Evolutionary conservation across 345 rosid genomes (phyloP), one percentile per base, ranked within the genome.

Genomic region (Eucalyptus pauciflora): DNA sequence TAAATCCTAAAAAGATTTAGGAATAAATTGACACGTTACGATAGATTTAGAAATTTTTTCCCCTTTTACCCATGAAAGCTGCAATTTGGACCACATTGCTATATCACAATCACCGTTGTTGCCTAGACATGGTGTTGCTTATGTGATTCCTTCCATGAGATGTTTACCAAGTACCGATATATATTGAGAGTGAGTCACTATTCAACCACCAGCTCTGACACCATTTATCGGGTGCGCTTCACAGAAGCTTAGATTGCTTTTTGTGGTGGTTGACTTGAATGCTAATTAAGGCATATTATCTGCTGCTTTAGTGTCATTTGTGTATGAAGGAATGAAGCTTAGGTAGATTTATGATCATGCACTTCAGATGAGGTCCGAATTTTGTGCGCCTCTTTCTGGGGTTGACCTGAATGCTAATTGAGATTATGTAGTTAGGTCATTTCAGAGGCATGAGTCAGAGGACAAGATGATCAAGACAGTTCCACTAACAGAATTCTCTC

Each of bases 1-100:
- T 52, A 50, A 50, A 50, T 50, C 7, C 52, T 6, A 50, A 50
- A 7, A 52, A 7, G 1, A 18, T 52, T 7, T 18, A 52, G 10
- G 1, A 17, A 18, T 52, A 52, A 52, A 7, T 52, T 20, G 25
- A 52, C 10, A 52, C 25, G 20, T 18, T 52, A 5, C 0, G 2
- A 54, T 54, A 18, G 1, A 20, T 54, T 18, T 18, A 8, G 58
- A 52, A 8, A 17, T 0, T 8, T 54, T 20, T 1, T 4, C 58
- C 56, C 2, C 9, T 20, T 54, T 54, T 20, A 20, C 10, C 24
- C 25, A 54, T 54, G 58, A 4, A 58, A 13, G 29, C 5, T 58
- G n/a, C 29, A 24, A 58, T 24, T 4, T 10, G n/a, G 29, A 58
- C 7, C 5, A 11, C n/a, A 24, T 10, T 4, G 64, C 8, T 58